Conservation (phyloP, 2,329 filamentous ascomycete species). For the Thelonectria olida region DNA sequence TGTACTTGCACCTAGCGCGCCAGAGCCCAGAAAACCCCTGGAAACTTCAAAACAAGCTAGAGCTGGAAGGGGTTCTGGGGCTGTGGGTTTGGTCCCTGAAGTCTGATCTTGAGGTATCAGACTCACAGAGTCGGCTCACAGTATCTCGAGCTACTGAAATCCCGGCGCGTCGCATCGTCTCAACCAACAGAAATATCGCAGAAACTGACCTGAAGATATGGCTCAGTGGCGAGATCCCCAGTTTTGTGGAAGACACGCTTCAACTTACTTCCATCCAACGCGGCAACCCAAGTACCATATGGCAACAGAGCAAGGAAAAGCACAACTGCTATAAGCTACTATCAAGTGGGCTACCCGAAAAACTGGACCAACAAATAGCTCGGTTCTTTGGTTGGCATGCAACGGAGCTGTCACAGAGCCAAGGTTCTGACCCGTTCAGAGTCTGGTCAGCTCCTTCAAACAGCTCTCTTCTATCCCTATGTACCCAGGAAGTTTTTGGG, state of each 20-base stretch:
- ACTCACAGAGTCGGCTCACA: neutral
- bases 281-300: neutral
- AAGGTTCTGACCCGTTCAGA: neutral
- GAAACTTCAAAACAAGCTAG: neutral
- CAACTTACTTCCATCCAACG: neutral
- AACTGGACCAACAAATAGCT: neutral
- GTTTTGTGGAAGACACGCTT: neutral
- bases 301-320: neutral
- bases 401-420: neutral
- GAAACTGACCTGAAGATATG: neutral
- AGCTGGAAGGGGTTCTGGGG: neutral
- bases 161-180: neutral
- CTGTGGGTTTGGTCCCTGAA: neutral
- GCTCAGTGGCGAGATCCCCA: neutral
- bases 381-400: slow-evolving; percentile 1
- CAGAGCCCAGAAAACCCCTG: neutral
- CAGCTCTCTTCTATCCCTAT: neutral
- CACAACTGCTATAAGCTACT: neutral
- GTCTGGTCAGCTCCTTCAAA: neutral
- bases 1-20: neutral
- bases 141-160: neutral
- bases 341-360: neutral
- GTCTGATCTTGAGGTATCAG: neutral
- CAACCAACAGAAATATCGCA: neutral
- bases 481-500: slow-evolving; percentile 3